Percentiles rank a stretch among this genome's conserved stretches.
Conservation (phyloP, 331 rosid genomes). For the Cydonia oblonga region DNA sequence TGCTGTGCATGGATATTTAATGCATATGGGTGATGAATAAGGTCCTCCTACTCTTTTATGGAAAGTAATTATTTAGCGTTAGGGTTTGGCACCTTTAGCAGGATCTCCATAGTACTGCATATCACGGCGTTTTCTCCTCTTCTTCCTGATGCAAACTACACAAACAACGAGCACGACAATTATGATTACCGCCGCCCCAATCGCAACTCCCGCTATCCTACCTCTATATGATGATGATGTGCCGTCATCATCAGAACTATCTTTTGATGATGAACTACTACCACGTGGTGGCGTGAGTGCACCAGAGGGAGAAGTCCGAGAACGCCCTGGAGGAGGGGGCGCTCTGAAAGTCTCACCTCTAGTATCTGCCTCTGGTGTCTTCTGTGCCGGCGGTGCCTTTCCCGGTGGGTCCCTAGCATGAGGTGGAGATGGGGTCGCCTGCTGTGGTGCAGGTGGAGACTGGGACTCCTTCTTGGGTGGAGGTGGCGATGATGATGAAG, state of each 20-base stretch:
- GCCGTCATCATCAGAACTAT: not conserved
- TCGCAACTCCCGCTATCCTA: conserved; percentile 24
- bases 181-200: conserved; percentile 33
- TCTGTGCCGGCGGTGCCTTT: not conserved
- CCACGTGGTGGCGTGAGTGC: not conserved
- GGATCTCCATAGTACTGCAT: conserved; percentile 45
- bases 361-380: not conserved
- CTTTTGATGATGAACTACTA: not conserved
- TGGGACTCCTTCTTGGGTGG: not conserved
- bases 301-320: not conserved
- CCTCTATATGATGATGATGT: not conserved
- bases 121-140: conserved; percentile 28
- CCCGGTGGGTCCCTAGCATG: conserved; percentile 2
- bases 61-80: too few relatives aligned
- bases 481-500: conserved; percentile 12
- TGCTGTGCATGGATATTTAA: not conserved
- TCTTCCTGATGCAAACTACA: conserved; percentile 36
- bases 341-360: not conserved
- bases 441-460: not conserved
- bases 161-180: conserved; percentile 24
- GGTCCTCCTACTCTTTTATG: too few relatives aligned
- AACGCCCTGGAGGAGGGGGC: not conserved
- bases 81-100: conserved; percentile 25
- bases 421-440: not conserved
- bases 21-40: not conserved